Conservation (phyloP, 176 grass and related monocot species). For the Carex myosuroides region DNA sequence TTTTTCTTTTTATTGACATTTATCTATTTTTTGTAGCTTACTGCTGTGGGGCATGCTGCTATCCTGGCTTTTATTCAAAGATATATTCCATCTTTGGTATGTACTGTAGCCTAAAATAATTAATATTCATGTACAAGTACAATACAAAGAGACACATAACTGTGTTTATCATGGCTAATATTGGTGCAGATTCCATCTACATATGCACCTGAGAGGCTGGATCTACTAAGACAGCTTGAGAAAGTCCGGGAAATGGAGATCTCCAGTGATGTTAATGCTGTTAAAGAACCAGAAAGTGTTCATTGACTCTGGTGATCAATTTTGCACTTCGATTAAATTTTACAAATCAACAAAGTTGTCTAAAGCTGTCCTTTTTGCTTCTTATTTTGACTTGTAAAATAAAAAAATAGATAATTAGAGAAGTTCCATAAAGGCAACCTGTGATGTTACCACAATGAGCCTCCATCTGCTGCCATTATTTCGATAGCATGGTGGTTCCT, state of each 20-base stretch:
- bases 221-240: constrained; percentile 90
- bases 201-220: constrained; percentile 91
- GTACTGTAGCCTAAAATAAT: constrained; percentile 16
- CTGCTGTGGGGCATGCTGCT: constrained; percentile 96
- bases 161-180: neutral
- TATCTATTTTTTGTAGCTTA: constrained; percentile 39
- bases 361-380: neutral
- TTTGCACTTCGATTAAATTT: neutral
- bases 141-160: neutral
- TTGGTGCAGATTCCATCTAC: constrained; percentile 84
- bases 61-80: constrained; percentile 98
- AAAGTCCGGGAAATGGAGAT: constrained; percentile 87
- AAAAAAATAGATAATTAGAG: neutral
- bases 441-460: neutral
- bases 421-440: neutral
- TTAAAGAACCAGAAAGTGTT: constrained; percentile 29
- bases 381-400: neutral
- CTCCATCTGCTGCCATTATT: neutral
- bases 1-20: neutral
- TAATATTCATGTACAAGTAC: neutral
- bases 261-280: constrained; percentile 30
- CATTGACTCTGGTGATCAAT: constrained; percentile 1
- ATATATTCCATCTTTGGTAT: constrained; percentile 92
- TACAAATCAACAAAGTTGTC: constrained; percentile 1
- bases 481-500: neutral